Base-by-base conservation (phyloP, 768 basidiomycete genomes). In the Scleroderma citrinum region DNA sequence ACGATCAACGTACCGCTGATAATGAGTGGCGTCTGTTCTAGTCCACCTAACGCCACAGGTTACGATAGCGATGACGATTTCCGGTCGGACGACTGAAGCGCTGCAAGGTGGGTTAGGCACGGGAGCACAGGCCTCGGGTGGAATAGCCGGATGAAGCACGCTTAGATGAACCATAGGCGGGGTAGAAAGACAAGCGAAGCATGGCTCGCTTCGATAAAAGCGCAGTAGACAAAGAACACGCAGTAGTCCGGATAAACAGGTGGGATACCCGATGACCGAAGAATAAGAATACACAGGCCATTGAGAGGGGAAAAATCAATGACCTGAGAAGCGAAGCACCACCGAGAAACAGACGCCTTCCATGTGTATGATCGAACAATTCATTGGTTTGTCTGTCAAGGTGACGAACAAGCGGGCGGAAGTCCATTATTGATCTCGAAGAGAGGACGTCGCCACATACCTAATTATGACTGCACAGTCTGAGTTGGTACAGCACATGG, bases 141-240 rank as follows among this genome's bases (percentile, higher is more conserved):
- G 51, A 13, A 24, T 56, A 51, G 31, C 53, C 54, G 42, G 47
- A 21, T 40, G 39, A 42, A 42, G 23, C 40, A 21, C 23, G 40
- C 24, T 39, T 39, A 39, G 38, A 39, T 39, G 19, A 51, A 52
- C 44, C 12, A 38, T 23, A 50, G 51, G 38, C 48, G 46, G 58
- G 48, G 48, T 30, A 46, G 35, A 14, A 53, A 37, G 36, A 19
- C 23, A 38, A 51, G 48, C 17, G 46, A 49, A 47, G 51, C 34
- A 36, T 24, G 35, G 20, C 19, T 52, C 62, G 62, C 48, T n/a
- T 64, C 65, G 62, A 64, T 64, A 63, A 63, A 54, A 8, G 52
- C 7, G 31, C 31, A 19, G 26, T 16, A 26, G 7, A 46, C 11
- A 32, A 14, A 20, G 42, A 21, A 52, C 55, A 59, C 31, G 56